These are phyloP conservation scores for Epithemia pelagica DNA, from an alignment of 108 stramenopile genomes.

Conservation along the genomic window DNA sequence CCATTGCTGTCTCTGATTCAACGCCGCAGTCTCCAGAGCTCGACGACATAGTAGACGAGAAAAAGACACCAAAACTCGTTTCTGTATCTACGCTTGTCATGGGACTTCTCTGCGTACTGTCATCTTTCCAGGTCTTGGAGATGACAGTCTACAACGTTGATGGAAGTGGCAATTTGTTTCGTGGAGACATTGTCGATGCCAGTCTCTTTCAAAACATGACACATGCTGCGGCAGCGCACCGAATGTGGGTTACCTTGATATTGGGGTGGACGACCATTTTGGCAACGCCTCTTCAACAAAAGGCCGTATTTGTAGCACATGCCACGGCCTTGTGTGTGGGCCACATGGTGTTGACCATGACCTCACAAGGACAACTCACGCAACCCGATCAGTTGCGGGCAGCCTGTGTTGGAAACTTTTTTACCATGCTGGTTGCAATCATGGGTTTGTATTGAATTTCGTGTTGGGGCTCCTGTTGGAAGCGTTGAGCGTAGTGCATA, in stretches of 20 bases:
- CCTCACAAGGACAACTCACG: background rate
- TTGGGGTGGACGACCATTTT: background rate
- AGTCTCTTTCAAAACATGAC: conserved; percentile 2
- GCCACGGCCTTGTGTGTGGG: background rate
- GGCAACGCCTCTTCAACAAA: conserved; percentile 9
- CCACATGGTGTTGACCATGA: conserved; percentile 1
- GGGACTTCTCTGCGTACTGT: conserved; percentile 9
- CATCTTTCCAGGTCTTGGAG: background rate
- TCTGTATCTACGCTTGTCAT: conserved; percentile 5
- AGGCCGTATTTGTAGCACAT: background rate
- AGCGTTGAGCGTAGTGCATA: too few species aligned
- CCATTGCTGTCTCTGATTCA: background rate
- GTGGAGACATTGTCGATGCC: background rate
- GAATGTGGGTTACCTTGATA: conserved; percentile 5
- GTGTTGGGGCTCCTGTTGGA: too few species aligned
- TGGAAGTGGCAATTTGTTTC: background rate
- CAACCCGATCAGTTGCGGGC: background rate
- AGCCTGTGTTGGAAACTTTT: conserved; percentile 6
- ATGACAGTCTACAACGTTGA: background rate
- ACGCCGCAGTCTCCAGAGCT: background rate
- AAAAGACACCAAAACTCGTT: conserved; percentile 1
- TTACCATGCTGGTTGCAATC: conserved; percentile 8
- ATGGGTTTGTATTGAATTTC: background rate
- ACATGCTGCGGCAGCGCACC: background rate
- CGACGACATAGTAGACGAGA: background rate